Evolutionary conservation across 495 filamentous ascomycete species (phyloP), one percentile per base, ranked within the genome.

Genomic region (Penicillium fimorum): DNA sequence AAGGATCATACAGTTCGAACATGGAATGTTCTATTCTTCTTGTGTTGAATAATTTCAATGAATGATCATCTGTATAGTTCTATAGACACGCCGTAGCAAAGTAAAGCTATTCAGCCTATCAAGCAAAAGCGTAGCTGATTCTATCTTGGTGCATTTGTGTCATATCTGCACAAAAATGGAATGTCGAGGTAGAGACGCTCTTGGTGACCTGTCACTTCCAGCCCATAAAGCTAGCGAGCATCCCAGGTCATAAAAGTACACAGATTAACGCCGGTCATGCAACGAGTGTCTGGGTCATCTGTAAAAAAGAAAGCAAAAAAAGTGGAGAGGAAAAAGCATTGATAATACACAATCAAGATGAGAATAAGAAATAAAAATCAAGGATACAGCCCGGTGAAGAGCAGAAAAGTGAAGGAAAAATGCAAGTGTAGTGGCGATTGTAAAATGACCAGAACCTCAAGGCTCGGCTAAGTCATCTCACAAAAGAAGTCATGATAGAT

Each of bases 401-500:
- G n/a, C 13, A 13, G 38, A 41, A 47, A 41, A 46, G 33, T 37
- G n/a, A 33, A 47, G 27, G 27, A 33, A 45, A 20, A 47, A 45
- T 53, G 52, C 32, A 35, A 35, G 29, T 17, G 37, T 5, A 43
- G 3, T 18, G 8, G 9, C n/a, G 47, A 32, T 11, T 22, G 20
- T 1, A 5, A 42, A 40, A 53, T 18, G 24, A 20, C 27, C 13
- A 22, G 24, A 17, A 24, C 15, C 22, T 52, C 7, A 18, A 24
- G 15, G 5, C 25, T 5, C 6, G 17, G 52, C 24, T 24, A 25
- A 18, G 33, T 20, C 51, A 47, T 38, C 20, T 13, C 40, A 41
- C n/a, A 35, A 45, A 57, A 41, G 5, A 50, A 51, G 59, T 65
- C 65, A 54, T 61, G 22, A 55, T 50, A 46, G 22, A 55, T 66